Evolutionary conservation across 495 filamentous ascomycete genomes (phyloP).

Genomic region (Trichoderma asperelloides): DNA sequence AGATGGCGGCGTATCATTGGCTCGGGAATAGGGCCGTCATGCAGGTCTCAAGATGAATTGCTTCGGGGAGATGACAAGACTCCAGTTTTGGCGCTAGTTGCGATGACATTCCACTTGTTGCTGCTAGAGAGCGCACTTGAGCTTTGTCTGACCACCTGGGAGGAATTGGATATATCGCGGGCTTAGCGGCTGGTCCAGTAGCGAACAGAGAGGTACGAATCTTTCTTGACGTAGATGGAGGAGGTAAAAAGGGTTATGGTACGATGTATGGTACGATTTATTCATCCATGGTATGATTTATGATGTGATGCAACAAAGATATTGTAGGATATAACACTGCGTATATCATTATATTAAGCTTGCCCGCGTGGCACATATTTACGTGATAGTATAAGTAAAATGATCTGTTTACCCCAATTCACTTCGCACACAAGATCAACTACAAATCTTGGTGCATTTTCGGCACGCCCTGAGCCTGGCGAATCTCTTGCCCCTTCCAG

Average conservation of each 20-base stretch:
- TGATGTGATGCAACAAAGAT: background rate
- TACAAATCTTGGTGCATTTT: slow-evolving; percentile 15
- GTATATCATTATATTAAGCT: background rate
- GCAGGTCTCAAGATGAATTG: background rate
- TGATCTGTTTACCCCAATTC: background rate
- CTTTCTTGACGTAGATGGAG: background rate
- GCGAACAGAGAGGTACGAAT: background rate
- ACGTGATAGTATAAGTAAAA: background rate
- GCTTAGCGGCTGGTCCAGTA: background rate
- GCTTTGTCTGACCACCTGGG: background rate
- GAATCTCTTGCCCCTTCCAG: slow-evolving; percentile 15
- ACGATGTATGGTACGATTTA: background rate
- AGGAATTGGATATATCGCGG: background rate
- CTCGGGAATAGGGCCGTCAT: background rate
- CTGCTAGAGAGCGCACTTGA: background rate
- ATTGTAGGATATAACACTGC: background rate
- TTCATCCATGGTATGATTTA: background rate
- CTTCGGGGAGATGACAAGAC: background rate
- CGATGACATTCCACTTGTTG: background rate
- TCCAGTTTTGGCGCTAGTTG: background rate
- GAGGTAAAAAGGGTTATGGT: background rate
- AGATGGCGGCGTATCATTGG: background rate
- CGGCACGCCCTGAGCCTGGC: slow-evolving; percentile 16
- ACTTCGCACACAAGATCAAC: background rate
- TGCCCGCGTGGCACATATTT: background rate